phyloP scores from a whole-genome alignment of 441 rosid species.

The Populus hybrid region DNA sequence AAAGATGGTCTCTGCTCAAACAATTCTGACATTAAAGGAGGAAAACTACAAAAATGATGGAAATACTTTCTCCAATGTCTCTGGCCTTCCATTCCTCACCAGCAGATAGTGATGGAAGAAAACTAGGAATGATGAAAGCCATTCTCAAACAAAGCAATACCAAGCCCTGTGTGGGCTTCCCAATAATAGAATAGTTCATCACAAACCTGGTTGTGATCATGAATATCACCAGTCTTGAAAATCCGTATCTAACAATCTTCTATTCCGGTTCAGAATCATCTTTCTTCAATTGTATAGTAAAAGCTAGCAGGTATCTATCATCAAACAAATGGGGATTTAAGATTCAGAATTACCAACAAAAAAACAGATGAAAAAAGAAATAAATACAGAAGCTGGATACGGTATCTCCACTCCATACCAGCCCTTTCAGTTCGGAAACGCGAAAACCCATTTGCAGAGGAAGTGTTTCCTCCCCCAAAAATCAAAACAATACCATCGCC shows the following conservation, averaged over 20 bases:
- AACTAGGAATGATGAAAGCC: conserved; percentile 53
- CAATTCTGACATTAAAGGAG: too few species aligned
- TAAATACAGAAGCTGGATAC: conserved; percentile 95
- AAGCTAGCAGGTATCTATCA: conserved; percentile 67
- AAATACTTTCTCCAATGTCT: conserved; percentile 13
- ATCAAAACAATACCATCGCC: conserved; percentile 33
- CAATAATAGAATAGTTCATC: conserved; percentile 55
- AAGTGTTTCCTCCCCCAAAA: conserved; percentile 68
- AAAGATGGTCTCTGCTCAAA: too few species aligned
- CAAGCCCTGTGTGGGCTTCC: conserved; percentile 72
- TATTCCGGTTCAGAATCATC: conserved; percentile 34
- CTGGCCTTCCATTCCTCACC: background rate
- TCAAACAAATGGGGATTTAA: background rate
- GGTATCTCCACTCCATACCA: conserved; percentile 98
- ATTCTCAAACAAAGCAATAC: conserved; percentile 58
- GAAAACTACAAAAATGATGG: conserved; percentile 26
- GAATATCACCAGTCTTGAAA: conserved; percentile 51
- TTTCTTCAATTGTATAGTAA: conserved; percentile 51
- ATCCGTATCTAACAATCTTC: conserved; percentile 72
- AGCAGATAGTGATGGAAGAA: conserved; percentile 45
- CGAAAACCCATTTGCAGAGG: conserved; percentile 55
- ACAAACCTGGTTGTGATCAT: conserved; percentile 55
- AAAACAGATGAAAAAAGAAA: conserved; percentile 4
- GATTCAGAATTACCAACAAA: background rate
- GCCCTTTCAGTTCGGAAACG: conserved; percentile 52